Conservation (phyloP, 345 rosid genomes). For the Moricandia moricandioides region DNA sequence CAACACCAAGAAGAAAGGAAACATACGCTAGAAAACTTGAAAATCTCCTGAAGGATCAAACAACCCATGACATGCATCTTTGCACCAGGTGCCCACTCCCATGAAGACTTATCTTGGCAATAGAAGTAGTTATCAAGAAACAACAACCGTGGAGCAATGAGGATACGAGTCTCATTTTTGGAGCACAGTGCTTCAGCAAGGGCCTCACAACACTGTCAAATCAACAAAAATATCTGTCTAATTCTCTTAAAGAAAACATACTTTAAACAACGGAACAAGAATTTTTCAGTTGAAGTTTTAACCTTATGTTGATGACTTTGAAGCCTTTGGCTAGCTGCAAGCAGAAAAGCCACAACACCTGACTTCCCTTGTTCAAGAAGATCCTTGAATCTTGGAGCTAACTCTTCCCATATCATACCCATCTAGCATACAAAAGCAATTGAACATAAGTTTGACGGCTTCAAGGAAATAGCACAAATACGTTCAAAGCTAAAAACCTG, state of each 20-base stretch:
- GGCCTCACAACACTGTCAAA: slow-evolving; percentile 77
- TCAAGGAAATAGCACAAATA: slow-evolving; percentile 1
- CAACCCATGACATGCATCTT: slow-evolving; percentile 90
- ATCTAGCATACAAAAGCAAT: slow-evolving; percentile 49
- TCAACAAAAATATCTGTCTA: slow-evolving; percentile 7
- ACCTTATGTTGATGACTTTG: slow-evolving; percentile 68
- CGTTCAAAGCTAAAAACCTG: background rate
- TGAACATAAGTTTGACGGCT: slow-evolving; percentile 1
- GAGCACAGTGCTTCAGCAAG: slow-evolving; percentile 66
- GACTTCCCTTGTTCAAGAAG: slow-evolving; percentile 85
- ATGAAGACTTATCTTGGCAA: slow-evolving; percentile 54
- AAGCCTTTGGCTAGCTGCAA: slow-evolving; percentile 77
- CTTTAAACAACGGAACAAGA: background rate
- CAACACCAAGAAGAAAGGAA: slow-evolving; percentile 18
- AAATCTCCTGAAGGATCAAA: slow-evolving; percentile 81
- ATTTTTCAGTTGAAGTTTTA: slow-evolving; percentile 1
- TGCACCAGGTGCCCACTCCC: slow-evolving; percentile 72
- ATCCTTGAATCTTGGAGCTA: slow-evolving; percentile 68
- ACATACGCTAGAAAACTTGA: slow-evolving; percentile 75
- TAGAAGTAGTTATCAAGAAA: slow-evolving; percentile 79
- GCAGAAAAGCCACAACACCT: slow-evolving; percentile 78
- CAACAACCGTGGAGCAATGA: slow-evolving; percentile 64
- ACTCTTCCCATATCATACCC: slow-evolving; percentile 72
- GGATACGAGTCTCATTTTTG: slow-evolving; percentile 52
- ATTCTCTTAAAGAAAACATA: background rate